A percentile compares a stretch with the other conserved stretches of the same genome.
Evolutionary conservation across 169 alveolate genomes (phyloP).

Genomic region (Plasmodium cynomolgi): DNA sequence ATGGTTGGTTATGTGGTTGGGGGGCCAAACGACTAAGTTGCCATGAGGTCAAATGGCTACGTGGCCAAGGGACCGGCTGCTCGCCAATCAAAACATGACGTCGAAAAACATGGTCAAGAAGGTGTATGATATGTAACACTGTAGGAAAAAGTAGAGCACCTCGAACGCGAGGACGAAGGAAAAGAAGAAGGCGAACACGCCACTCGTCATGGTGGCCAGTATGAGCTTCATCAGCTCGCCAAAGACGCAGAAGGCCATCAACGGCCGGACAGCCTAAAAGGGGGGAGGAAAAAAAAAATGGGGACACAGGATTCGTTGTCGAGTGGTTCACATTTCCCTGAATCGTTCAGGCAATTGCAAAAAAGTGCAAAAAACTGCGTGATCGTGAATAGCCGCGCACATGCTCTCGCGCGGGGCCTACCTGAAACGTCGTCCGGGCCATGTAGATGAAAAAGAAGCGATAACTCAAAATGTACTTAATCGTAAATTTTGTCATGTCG

Average conservation of each 20-base stretch:
- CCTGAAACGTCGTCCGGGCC: slow-evolving; percentile 93
- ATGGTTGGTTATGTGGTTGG: not conserved
- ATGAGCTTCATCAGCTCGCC: slow-evolving; percentile 90
- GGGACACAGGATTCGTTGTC: not conserved
- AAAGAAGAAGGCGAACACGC: slow-evolving; percentile 87
- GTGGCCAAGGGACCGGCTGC: not conserved
- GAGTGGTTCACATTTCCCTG: not conserved
- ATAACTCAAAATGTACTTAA: slow-evolving; percentile 83
- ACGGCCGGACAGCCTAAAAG: slow-evolving; percentile 89
- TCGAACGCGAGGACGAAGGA: slow-evolving; percentile 91
- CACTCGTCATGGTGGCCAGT: slow-evolving; percentile 89
- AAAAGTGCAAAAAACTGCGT: not conserved
- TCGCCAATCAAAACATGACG: slow-evolving; percentile 85
- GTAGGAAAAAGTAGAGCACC: slow-evolving; percentile 89
- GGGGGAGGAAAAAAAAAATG: not conserved
- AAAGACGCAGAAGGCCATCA: slow-evolving; percentile 90
- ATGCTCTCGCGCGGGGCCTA: slow-evolving; percentile 2
- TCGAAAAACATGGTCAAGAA: slow-evolving; percentile 91
- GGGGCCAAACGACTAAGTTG: too few relatives aligned
- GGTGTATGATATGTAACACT: slow-evolving; percentile 90
- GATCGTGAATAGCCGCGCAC: not conserved
- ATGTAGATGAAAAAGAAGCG: slow-evolving; percentile 89
- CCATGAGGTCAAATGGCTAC: not conserved
- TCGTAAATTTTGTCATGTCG: slow-evolving; percentile 84
- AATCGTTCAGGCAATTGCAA: not conserved